A percentile compares a stretch with the other conserved stretches of the same genome.
phyloP scores from a whole-genome alignment of 1,139 yeast species.

The Magnusiomyces fungicola region DNA sequence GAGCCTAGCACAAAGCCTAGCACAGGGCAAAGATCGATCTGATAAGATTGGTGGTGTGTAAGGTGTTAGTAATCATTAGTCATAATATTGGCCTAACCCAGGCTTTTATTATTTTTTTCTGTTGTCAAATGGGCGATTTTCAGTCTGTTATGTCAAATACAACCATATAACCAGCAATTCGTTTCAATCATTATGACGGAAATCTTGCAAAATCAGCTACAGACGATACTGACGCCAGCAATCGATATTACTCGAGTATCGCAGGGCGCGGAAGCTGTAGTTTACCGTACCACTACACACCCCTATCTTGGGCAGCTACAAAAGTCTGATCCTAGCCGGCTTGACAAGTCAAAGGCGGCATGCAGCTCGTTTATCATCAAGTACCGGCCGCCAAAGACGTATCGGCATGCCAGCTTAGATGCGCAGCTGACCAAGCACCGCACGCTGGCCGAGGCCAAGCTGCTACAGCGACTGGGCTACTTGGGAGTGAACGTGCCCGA shows the following conservation, averaged over 20 bases:
- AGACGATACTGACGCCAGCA: constrained; percentile 33
- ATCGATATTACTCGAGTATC: constrained; percentile 41
- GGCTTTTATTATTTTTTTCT: not conserved
- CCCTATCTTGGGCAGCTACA: constrained; percentile 45
- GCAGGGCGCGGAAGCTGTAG: constrained; percentile 96
- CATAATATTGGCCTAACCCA: not conserved
- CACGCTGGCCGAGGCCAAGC: constrained; percentile 77
- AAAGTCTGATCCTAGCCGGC: not conserved
- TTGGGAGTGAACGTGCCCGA: constrained; percentile 61
- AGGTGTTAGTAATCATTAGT: not conserved
- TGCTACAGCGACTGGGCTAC: constrained; percentile 53
- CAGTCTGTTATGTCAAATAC: no score
- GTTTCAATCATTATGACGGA: constrained; percentile 11
- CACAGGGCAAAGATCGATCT: no score
- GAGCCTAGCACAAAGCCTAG: no score
- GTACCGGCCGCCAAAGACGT: constrained; percentile 81
- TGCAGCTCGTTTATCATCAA: constrained; percentile 52
- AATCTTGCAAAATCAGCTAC: constrained; percentile 31
- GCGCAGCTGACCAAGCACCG: constrained; percentile 67
- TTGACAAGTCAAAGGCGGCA: not conserved
- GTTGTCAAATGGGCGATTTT: no score
- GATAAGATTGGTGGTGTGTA: no score
- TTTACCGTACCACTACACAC: constrained; percentile 55
- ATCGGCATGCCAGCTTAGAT: constrained; percentile 82
- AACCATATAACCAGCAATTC: not conserved